Base-by-base conservation (phyloP, 1,139 yeast species). In the Kazachstania sp. region DNA sequence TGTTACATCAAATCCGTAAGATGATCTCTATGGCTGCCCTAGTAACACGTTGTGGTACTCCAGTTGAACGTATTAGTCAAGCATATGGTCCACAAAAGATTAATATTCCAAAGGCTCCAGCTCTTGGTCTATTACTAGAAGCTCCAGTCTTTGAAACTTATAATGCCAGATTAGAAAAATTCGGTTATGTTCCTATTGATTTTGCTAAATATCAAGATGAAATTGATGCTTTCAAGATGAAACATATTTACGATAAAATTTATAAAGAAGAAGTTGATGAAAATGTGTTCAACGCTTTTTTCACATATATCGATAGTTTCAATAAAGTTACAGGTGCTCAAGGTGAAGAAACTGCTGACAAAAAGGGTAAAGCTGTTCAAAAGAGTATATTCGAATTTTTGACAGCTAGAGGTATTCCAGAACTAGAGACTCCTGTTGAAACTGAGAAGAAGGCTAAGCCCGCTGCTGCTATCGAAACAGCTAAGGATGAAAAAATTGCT, bases 51-150 rank as follows among this genome's bases (percentile, higher is more conserved):
- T 82, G 94, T 19, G 92, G 95, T 16, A 79, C 92, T 60, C 95
- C 97, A 3, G 64, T 78, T 30, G 74, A 75, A 19, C 77, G 95
- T 55, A 86, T 92, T 54, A 64, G 71, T n/a, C 85, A 86, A 59
- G 86, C 95, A 4, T 92, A 87, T 62, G 80, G 81, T 2, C 74
- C 79, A 2, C 75, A 76, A 41, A 85, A 82, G 59, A 77, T 92
- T 51, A 88, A 88, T 62, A 86, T 92, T 54, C 99, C 99, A 46
- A 94, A 92, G 68, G 98, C 97, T 0, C 99, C 99, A 5, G 95
- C 97, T 35, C 72, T 92, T 53, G 99, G 99, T 0, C 72, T 92
- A 50, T 70, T 94, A 45, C 74, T 92, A 50, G 98, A 94, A 61
- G 80, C 84, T 49, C 98, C 98, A 0, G 95, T 90, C 12, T 92